Evolutionary conservation across 768 basidiomycete species (phyloP), one percentile per base, ranked within the genome.

Genomic region (Trametes cinnabarina): DNA sequence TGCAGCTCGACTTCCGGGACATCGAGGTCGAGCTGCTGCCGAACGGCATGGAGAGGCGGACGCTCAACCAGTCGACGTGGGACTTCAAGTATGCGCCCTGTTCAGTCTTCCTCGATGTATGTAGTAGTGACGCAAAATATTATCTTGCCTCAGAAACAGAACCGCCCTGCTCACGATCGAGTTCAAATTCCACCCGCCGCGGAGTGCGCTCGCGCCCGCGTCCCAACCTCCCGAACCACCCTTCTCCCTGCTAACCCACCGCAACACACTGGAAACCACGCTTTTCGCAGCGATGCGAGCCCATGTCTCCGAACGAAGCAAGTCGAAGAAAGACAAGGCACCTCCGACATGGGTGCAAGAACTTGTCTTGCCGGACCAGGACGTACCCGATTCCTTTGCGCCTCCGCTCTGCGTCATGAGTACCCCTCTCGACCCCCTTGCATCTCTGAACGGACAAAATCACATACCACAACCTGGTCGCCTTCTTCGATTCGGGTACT

Each of bases 11-110:
- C 58, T 71, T 74, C 32, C 72, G 79, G 60, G 87, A 87, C 43
- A 85, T 93, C 61, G 83, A 87, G 42, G 79, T 94, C 72, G 90
- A 90, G 44, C 64, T 91, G 54, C 78, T 95, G 41, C 85, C 94
- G 0, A 68, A 78, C 26, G 94, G 94, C 12, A 97, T 97, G 94
- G 86, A 88, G 62, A 77, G 84, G 59, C 77, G 86, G 57, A 87
- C 79, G 63, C 63, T 79, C 54, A 97, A 95, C 69, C 89, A 92
- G 69, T 94, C 92, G 7, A 79, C 76, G 22, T 94, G 90, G 84
- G 88, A 94, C 74, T 74, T 77, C 70, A 92, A 82, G 94, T 96
- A 72, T 63, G 83, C n/a, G 75, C 46, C 49, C 30, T 40, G 41
- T 47, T 20, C 47, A 44, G 54, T 51, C 50, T 70, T 50, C 43